phyloP scores from a whole-genome alignment of 2,329 filamentous ascomycete species.

The Aspergillus tanneri region DNA sequence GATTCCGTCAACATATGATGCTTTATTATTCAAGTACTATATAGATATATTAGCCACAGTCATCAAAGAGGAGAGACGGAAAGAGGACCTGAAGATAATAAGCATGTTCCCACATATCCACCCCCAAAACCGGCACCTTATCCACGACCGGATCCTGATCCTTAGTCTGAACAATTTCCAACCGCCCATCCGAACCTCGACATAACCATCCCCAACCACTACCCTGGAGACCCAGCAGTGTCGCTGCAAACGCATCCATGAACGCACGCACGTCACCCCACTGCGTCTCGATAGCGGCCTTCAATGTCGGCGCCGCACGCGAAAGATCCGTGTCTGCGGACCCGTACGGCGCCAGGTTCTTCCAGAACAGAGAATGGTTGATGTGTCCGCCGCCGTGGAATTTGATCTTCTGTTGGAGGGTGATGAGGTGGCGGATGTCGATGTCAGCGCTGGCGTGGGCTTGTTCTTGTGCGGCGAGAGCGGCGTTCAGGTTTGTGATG shows the following conservation, averaged over 20 bases:
- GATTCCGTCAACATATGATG: slow-evolving; percentile 83
- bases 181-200: slow-evolving; percentile 56
- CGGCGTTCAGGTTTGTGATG: slow-evolving; percentile 81
- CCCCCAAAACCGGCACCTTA: slow-evolving; percentile 72
- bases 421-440: slow-evolving; percentile 64
- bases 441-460: slow-evolving; percentile 56
- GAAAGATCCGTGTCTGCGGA: slow-evolving; percentile 58
- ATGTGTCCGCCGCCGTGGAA: slow-evolving; percentile 92
- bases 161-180: slow-evolving; percentile 77
- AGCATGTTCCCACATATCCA: slow-evolving; percentile 94
- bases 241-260: slow-evolving; percentile 62
- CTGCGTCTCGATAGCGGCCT: slow-evolving; percentile 59
- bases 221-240: slow-evolving; percentile 71
- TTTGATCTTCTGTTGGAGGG: slow-evolving; percentile 69
- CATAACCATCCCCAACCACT: slow-evolving; percentile 86
- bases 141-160: slow-evolving; percentile 82
- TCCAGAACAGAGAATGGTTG: slow-evolving; percentile 93
- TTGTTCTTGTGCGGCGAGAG: slow-evolving; percentile 62
- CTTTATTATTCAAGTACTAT: slow-evolving; percentile 90
- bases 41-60: not conserved
- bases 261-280: slow-evolving; percentile 71
- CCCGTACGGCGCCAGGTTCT: slow-evolving; percentile 67
- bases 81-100: slow-evolving; percentile 72
- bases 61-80: not conserved
- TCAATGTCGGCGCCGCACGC: slow-evolving; percentile 57